A percentile compares a stretch with the other conserved stretches of the same genome.
These are phyloP conservation scores for Novymonas esmeraldas DNA, from an alignment of 208 protist genomes.

Conservation along the genomic window DNA sequence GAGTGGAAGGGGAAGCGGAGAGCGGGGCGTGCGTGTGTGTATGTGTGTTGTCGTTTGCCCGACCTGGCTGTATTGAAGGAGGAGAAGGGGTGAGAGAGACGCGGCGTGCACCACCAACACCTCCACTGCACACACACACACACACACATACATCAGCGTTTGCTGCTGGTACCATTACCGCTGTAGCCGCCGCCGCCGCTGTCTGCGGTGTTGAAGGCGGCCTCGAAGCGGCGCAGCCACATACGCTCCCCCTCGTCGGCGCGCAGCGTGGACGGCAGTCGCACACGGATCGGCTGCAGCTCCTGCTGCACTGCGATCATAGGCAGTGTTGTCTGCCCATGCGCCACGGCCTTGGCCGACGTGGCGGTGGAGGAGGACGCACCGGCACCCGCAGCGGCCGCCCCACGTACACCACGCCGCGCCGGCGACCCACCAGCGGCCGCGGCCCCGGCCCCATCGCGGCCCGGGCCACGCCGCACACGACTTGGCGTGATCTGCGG, in stretches of 20 bases:
- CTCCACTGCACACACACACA: not conserved
- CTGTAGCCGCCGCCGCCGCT: too few relatives aligned
- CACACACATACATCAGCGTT: not conserved
- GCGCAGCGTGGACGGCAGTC: constrained; percentile 49
- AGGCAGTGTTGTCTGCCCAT: constrained; percentile 19
- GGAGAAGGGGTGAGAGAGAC: not conserved
- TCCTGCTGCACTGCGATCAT: constrained; percentile 43
- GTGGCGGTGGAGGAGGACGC: too few relatives aligned
- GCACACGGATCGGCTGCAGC: constrained; percentile 56
- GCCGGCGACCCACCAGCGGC: not conserved
- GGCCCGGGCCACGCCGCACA: not conserved
- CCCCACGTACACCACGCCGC: not conserved
- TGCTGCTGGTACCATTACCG: too few relatives aligned
- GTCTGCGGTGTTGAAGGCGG: constrained; percentile 10
- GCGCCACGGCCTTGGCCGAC: constrained; percentile 2
- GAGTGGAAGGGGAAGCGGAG: not conserved
- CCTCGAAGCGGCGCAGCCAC: constrained; percentile 50
- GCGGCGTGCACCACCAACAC: not conserved
- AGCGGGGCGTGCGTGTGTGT: not conserved
- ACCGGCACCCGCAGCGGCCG: not conserved
- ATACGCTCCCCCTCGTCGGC: constrained; percentile 36
- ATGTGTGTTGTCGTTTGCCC: not conserved
- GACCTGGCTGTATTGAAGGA: not conserved
- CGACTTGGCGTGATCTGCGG: constrained; percentile 9
- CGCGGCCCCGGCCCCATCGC: not conserved